Evolutionary conservation across 2,329 filamentous ascomycete genomes (phyloP).

Genomic region (Calonectria pteridis): DNA sequence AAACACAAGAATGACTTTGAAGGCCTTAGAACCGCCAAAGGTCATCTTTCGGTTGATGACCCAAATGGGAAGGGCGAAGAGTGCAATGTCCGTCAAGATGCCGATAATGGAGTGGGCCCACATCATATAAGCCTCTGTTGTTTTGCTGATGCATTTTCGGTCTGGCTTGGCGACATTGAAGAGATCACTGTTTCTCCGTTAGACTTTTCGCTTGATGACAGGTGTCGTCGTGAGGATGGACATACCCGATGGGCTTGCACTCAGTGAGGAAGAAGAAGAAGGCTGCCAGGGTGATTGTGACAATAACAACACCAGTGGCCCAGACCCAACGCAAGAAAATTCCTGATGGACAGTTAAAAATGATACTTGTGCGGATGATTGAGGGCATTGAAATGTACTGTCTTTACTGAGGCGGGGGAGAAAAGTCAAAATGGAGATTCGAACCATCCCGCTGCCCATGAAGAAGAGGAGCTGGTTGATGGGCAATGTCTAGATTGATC

Average conservation of each 20-base stretch:
- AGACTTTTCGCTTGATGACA: neutral
- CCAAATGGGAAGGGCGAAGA: conserved; percentile 52
- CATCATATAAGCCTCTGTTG: conserved; percentile 47
- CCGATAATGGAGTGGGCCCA: conserved; percentile 48
- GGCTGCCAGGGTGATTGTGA: conserved; percentile 23
- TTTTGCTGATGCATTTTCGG: conserved; percentile 33
- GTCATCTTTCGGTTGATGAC: conserved; percentile 53
- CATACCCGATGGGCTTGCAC: conserved; percentile 36
- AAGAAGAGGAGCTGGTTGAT: conserved; percentile 38
- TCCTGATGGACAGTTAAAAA: conserved; percentile 11
- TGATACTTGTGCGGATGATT: neutral
- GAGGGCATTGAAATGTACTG: conserved; percentile 25
- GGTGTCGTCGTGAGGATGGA: neutral
- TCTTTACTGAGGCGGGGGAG: conserved; percentile 37
- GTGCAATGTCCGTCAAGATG: conserved; percentile 49
- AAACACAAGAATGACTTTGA: conserved; percentile 54
- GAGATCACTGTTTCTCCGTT: conserved; percentile 32
- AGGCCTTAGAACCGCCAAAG: conserved; percentile 44
- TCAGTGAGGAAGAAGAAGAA: conserved; percentile 41
- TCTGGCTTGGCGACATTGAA: conserved; percentile 24
- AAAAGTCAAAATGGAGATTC: conserved; percentile 39
- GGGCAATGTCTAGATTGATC: conserved; percentile 23
- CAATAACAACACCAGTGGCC: conserved; percentile 24
- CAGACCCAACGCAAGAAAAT: conserved; percentile 34
- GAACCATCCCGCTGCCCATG: conserved; percentile 35